Evolutionary conservation across 129 eudicot genomes (phyloP).

Genomic region (Artemisia tridentata): DNA sequence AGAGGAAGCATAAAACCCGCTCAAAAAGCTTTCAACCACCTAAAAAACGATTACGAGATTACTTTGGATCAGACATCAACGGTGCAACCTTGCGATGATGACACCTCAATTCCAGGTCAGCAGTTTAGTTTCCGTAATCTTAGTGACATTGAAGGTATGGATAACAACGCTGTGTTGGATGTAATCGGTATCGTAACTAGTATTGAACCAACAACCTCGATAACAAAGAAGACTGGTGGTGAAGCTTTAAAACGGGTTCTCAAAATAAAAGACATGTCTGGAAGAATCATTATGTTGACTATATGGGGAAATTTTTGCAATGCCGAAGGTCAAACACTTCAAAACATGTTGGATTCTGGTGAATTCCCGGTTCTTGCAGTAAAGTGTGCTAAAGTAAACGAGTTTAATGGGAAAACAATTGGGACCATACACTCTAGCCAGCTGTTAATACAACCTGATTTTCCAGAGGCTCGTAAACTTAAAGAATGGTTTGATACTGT

Average conservation of each 20-base stretch:
- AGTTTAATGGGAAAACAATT: slow-evolving; percentile 72
- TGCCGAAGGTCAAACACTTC: slow-evolving; percentile 75
- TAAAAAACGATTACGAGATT: slow-evolving; percentile 78
- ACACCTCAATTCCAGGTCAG: slow-evolving; percentile 63
- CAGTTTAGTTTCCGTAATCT: slow-evolving; percentile 68
- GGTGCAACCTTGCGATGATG: slow-evolving; percentile 80
- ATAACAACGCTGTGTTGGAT: slow-evolving; percentile 57
- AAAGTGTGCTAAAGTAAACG: slow-evolving; percentile 64
- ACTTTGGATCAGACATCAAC: slow-evolving; percentile 59
- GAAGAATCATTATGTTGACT: slow-evolving; percentile 74
- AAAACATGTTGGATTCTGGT: slow-evolving; percentile 64
- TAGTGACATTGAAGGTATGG: slow-evolving; percentile 68
- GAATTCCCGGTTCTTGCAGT: slow-evolving; percentile 70
- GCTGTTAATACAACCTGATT: slow-evolving; percentile 78
- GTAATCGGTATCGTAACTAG: slow-evolving; percentile 68
- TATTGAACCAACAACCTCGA: slow-evolving; percentile 47
- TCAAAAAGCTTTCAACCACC: slow-evolving; percentile 73
- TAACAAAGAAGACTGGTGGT: slow-evolving; percentile 61
- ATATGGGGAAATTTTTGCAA: slow-evolving; percentile 89
- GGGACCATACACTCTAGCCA: slow-evolving; percentile 66
- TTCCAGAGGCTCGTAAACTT: slow-evolving; percentile 66
- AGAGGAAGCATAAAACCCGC: slow-evolving; percentile 78
- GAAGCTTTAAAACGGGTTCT: slow-evolving; percentile 68
- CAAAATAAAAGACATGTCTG: slow-evolving; percentile 73
- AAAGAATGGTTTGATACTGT: slow-evolving; percentile 67